Evolutionary conservation across 225 moss, liverwort and hornwort species (phyloP).

Genomic region (Lunularia cruciata): DNA sequence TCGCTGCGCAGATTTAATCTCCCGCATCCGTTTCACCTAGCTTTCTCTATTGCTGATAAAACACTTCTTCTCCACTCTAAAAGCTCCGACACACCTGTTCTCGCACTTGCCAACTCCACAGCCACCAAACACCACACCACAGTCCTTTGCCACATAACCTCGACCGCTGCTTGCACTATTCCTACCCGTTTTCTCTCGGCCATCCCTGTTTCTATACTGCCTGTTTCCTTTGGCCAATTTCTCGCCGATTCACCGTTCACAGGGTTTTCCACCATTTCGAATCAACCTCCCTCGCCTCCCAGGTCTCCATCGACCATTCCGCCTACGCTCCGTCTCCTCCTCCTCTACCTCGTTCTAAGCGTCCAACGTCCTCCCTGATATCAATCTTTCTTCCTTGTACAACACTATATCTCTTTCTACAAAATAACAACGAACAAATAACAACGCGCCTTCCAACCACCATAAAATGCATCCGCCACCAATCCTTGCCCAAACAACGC

Average conservation of each 20-base stretch:
- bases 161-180: conserved; percentile 9
- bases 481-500: conserved; percentile 13
- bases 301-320: conserved; percentile 2
- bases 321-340: neutral
- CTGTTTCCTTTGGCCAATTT: conserved; percentile 8
- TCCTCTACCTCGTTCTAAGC: neutral
- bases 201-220: conserved; percentile 19
- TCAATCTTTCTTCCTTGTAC: neutral
- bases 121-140: neutral
- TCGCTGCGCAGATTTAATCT: conserved; percentile 49
- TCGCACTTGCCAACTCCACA: conserved; percentile 14
- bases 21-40: conserved; percentile 46
- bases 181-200: neutral
- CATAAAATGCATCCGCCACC: neutral
- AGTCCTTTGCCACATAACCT: conserved; percentile 9
- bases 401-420: neutral
- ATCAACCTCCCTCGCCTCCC: conserved; percentile 16
- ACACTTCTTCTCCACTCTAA: conserved; percentile 21
- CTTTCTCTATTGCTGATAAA: conserved; percentile 33
- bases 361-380: neutral
- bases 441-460: neutral
- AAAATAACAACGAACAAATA: neutral
- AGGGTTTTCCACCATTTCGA: conserved; percentile 22
- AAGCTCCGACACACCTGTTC: conserved; percentile 22
- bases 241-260: conserved; percentile 17